phyloP scores from a whole-genome alignment of 2,329 filamentous ascomycete genomes.

The Pseudocercospora vitis region DNA sequence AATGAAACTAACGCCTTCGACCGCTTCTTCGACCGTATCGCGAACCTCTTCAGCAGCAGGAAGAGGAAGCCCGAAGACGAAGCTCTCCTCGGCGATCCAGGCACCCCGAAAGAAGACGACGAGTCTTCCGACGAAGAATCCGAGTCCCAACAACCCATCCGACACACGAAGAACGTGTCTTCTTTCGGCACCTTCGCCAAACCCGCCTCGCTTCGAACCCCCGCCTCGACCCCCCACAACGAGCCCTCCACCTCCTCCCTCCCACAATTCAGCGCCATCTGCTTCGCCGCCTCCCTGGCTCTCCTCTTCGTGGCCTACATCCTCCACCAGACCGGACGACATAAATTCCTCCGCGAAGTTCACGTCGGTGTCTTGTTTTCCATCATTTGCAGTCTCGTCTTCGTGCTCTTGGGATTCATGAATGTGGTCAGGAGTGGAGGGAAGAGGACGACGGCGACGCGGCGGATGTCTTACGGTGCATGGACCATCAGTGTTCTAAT shows the following conservation, averaged over 20 bases:
- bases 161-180: background rate
- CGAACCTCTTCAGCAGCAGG: constrained; percentile 37
- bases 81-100: constrained; percentile 22
- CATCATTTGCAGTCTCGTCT: constrained; percentile 65
- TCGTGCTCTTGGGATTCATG: constrained; percentile 62
- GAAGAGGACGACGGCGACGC: too few species aligned
- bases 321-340: constrained; percentile 67
- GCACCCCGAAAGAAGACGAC: constrained; percentile 28
- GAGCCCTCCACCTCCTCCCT: constrained; percentile 14
- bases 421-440: constrained; percentile 52
- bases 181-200: constrained; percentile 24
- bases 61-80: constrained; percentile 32
- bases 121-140: constrained; percentile 36
- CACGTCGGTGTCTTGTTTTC: constrained; percentile 71
- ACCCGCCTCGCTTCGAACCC: constrained; percentile 5
- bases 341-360: constrained; percentile 68
- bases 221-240: background rate
- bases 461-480: constrained; percentile 43
- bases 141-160: background rate
- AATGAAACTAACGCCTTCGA: constrained; percentile 66
- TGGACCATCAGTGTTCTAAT: constrained; percentile 47
- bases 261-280: constrained; percentile 47
- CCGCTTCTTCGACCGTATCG: constrained; percentile 56
- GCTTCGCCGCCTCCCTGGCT: constrained; percentile 60
- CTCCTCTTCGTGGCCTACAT: constrained; percentile 65